phyloP scores from a whole-genome alignment of 108 stramenopile species.

The Pseudonitzschia multistriata region DNA sequence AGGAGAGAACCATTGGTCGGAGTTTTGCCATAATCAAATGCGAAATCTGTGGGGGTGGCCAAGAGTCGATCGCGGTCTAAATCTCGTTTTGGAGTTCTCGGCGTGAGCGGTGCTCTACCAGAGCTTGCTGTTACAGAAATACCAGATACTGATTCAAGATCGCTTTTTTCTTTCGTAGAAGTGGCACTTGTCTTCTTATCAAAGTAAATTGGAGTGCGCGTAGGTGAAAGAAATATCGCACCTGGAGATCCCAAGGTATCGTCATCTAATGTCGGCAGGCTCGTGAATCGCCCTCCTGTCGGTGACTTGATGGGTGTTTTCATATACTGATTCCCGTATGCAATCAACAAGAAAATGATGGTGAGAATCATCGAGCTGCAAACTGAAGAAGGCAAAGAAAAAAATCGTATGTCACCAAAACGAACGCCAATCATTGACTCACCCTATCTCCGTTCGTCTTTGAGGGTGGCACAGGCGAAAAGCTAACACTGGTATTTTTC shows the following conservation, averaged over 20 bases:
- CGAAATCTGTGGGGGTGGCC: conserved; percentile 80
- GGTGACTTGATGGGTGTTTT: conserved; percentile 43
- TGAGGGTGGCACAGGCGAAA: conserved; percentile 40
- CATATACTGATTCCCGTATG: neutral
- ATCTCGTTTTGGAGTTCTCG: conserved; percentile 27
- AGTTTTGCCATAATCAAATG: conserved; percentile 72
- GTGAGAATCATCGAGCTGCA: neutral
- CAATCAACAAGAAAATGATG: neutral
- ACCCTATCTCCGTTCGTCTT: conserved; percentile 12
- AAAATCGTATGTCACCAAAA: neutral
- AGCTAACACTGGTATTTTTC: conserved; percentile 31
- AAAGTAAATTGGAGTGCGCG: conserved; percentile 35
- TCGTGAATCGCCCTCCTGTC: conserved; percentile 36
- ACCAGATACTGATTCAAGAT: neutral
- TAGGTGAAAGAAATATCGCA: conserved; percentile 43
- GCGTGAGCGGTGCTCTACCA: conserved; percentile 12
- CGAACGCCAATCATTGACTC: neutral
- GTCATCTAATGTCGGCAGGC: conserved; percentile 40
- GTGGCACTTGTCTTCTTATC: neutral
- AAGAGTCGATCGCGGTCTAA: conserved; percentile 35
- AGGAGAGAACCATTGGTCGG: conserved; percentile 33
- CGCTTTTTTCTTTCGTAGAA: neutral
- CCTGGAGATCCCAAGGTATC: conserved; percentile 37
- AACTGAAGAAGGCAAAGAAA: neutral
- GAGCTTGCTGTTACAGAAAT: neutral